Conservation (phyloP, 2,329 filamentous ascomycete species). For the Fusarium torreyae region DNA sequence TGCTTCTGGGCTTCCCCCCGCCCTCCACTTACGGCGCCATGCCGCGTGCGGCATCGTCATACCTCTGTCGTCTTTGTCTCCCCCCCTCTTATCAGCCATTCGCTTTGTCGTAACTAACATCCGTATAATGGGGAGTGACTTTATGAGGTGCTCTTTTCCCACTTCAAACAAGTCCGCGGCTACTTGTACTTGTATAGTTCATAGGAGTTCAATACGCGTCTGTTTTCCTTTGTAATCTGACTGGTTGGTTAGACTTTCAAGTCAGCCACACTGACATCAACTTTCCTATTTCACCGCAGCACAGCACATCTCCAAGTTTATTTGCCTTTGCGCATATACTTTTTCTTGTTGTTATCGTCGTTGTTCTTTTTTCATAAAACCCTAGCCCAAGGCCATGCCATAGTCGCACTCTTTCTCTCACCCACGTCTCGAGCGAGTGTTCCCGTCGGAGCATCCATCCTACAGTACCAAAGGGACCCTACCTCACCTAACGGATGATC, state of each 20-base stretch:
- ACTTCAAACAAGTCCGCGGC: background rate
- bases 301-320: slow-evolving; percentile 10
- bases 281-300: slow-evolving; percentile 3
- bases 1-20: slow-evolving; percentile 13
- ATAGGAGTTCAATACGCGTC: background rate
- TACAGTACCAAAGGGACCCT: background rate
- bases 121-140: slow-evolving; percentile 17
- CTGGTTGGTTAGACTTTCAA: slow-evolving; percentile 20
- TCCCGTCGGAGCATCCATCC: slow-evolving; percentile 11
- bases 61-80: slow-evolving; percentile 19
- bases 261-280: slow-evolving; percentile 42
- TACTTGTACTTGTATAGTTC: background rate
- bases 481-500: slow-evolving; percentile 27
- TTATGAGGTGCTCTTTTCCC: slow-evolving; percentile 37
- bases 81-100: slow-evolving; percentile 39
- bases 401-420: slow-evolving; percentile 7
- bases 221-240: slow-evolving; percentile 16
- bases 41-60: slow-evolving; percentile 38
- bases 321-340: slow-evolving; percentile 24
- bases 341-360: slow-evolving; percentile 8
- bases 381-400: slow-evolving; percentile 13
- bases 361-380: slow-evolving; percentile 18
- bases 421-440: slow-evolving; percentile 7
- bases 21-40: slow-evolving; percentile 39
- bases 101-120: slow-evolving; percentile 32